Base-by-base conservation (phyloP, 192 early-diverging fungal species). In the Coemansia sp. region DNA sequence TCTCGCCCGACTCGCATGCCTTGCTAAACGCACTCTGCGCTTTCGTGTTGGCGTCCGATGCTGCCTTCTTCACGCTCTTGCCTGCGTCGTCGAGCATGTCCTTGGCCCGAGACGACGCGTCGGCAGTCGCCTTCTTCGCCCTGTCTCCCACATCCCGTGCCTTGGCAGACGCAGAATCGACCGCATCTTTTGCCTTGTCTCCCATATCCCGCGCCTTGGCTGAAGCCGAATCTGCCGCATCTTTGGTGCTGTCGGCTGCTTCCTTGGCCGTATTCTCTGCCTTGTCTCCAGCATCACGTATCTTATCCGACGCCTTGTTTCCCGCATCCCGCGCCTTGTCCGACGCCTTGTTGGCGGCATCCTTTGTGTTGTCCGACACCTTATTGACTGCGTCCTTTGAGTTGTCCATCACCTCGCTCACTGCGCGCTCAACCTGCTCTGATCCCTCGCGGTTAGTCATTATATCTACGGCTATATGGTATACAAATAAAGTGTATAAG, bases 51-150 rank as follows among this genome's bases (percentile, higher is more conserved):
- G 68, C 74, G 8, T 31, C 60, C 6, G 64, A 42, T 0, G 74
- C 74, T 3, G 68, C 74, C 5, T 67, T 68, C 53, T 66, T 70
- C 55, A 76, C 68, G 60, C 62, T 76, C 68, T 71, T 76, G 62
- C 74, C 64, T 1, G 74, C 74, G 58, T 59, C 69, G 52, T 71
- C 74, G 15, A 76, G 3, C 38, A 71, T 50, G 21, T 64, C 64
- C 56, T 70, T 67, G 61, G 74, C 74, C 49, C 61, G 66, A 42
- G 58, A 57, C 1, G 66, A 53, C 7, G 63, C 68, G 42, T 63
- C 46, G 46, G 59, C 59, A 56, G 67, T 52, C 46, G 62, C 61
- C 3, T 60, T 44, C 12, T 58, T 50, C 21, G 56, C 60, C n/a
- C 47, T 53, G 49, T 61, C 61, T 14, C 44, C 58, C 20, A 50